Evolutionary conservation across 176 grass and related monocot genomes (phyloP).

Genomic region (Aegilops bicornis): DNA sequence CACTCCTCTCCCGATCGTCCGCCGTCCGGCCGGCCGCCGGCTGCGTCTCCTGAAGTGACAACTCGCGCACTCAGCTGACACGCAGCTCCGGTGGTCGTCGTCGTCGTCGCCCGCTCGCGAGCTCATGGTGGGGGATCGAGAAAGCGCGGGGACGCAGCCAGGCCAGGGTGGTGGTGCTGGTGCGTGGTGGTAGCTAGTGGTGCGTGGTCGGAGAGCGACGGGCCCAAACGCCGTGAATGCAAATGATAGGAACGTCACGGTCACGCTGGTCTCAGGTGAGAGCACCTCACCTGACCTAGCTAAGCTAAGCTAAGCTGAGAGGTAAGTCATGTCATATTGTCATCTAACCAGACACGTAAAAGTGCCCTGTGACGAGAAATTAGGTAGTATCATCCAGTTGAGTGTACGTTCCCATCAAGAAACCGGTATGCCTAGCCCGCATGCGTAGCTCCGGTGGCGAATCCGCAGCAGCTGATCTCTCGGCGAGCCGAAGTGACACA

Average conservation of each 20-base stretch:
- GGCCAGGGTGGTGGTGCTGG: background rate
- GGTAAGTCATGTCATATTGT: background rate
- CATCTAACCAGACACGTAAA: slow-evolving; percentile 24
- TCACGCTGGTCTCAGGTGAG: slow-evolving; percentile 29
- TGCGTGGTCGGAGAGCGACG: slow-evolving; percentile 29
- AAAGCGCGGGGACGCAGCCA: background rate
- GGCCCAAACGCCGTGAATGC: background rate
- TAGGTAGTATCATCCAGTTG: slow-evolving; percentile 41
- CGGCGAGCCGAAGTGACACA: background rate
- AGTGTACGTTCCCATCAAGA: slow-evolving; percentile 47
- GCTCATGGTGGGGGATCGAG: background rate
- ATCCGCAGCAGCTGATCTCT: background rate
- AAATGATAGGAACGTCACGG: slow-evolving; percentile 31
- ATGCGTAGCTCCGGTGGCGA: background rate
- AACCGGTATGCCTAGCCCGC: slow-evolving; percentile 39
- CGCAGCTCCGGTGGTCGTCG: background rate
- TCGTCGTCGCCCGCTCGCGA: background rate
- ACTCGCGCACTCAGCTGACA: background rate
- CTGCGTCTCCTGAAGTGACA: slow-evolving; percentile 7
- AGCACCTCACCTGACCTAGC: background rate
- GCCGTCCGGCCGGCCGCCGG: slow-evolving; percentile 3
- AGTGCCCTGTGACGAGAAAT: slow-evolving; percentile 19
- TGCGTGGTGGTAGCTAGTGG: slow-evolving; percentile 15
- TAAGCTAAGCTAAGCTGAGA: background rate
- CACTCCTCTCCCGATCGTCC: background rate